Conservation (phyloP, 306 rosid genomes). For the Acacia crassicarpa region DNA sequence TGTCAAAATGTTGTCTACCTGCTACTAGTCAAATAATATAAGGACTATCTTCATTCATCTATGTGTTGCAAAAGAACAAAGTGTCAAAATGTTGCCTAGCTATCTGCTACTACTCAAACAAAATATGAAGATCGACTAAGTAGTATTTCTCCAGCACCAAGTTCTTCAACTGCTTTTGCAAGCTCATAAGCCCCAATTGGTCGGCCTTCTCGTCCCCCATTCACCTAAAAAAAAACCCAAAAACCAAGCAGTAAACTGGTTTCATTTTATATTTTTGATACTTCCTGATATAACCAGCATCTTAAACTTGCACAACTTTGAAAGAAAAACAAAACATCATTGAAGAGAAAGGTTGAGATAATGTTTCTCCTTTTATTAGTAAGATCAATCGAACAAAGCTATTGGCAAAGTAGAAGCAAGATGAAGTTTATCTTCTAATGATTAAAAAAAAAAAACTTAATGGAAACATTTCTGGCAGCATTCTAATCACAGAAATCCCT, state of each 20-base stretch:
- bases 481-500: not conserved
- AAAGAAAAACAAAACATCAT: not conserved
- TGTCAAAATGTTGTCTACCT: too few relatives aligned
- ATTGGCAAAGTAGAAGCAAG: not conserved
- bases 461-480: not conserved
- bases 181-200: slow-evolving; percentile 97
- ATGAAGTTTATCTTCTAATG: too few relatives aligned
- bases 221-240: slow-evolving; percentile 47
- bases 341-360: not conserved
- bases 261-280: not conserved
- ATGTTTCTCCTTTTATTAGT: not conserved
- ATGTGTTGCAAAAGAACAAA: too few relatives aligned
- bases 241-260: not conserved
- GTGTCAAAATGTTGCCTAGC: too few relatives aligned
- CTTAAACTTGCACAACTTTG: not conserved
- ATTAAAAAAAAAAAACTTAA: too few relatives aligned
- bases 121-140: too few relatives aligned
- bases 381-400: too few relatives aligned
- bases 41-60: too few relatives aligned
- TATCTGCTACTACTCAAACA: too few relatives aligned
- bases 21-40: too few relatives aligned
- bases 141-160: slow-evolving; percentile 98
- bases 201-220: slow-evolving; percentile 91
- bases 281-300: not conserved
- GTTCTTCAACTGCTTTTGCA: slow-evolving; percentile 90